Evolutionary conservation across 2,329 filamentous ascomycete species (phyloP).

Genomic region (Metarhizium rileyi): DNA sequence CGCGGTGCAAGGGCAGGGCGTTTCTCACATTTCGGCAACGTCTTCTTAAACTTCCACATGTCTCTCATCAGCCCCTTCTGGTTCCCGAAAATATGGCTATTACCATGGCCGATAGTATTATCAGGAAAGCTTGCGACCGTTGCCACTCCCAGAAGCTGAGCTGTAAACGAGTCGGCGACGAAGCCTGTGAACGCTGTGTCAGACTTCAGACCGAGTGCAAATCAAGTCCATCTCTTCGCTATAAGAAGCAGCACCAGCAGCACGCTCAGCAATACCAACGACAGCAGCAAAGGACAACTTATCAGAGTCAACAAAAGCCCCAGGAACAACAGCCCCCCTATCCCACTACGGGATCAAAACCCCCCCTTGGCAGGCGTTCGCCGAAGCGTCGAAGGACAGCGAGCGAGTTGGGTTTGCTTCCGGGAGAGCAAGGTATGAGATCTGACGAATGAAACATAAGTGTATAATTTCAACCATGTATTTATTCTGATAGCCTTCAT

Average conservation of each 20-base stretch:
- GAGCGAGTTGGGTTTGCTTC: conserved; percentile 22
- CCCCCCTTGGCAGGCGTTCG: conserved; percentile 18
- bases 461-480: not conserved
- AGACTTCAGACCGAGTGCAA: conserved; percentile 32
- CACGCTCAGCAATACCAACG: conserved; percentile 9
- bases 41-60: conserved; percentile 20
- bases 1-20: conserved; percentile 6
- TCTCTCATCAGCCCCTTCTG: conserved; percentile 15
- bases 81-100: conserved; percentile 16
- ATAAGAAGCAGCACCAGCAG: conserved; percentile 24
- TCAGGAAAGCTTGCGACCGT: conserved; percentile 36
- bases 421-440: conserved; percentile 26
- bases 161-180: conserved; percentile 31
- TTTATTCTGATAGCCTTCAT: not conserved
- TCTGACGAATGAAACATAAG: conserved; percentile 1
- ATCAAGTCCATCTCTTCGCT: conserved; percentile 32
- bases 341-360: conserved; percentile 3
- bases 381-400: conserved; percentile 28
- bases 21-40: conserved; percentile 11
- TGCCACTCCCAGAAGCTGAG: conserved; percentile 37
- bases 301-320: conserved; percentile 7
- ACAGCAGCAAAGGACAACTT: conserved; percentile 9
- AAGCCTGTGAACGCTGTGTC: conserved; percentile 32
- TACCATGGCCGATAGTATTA: conserved; percentile 28
- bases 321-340: conserved; percentile 4